Conservation (phyloP, 768 basidiomycete genomes). For the Floccularia luteovirens region DNA sequence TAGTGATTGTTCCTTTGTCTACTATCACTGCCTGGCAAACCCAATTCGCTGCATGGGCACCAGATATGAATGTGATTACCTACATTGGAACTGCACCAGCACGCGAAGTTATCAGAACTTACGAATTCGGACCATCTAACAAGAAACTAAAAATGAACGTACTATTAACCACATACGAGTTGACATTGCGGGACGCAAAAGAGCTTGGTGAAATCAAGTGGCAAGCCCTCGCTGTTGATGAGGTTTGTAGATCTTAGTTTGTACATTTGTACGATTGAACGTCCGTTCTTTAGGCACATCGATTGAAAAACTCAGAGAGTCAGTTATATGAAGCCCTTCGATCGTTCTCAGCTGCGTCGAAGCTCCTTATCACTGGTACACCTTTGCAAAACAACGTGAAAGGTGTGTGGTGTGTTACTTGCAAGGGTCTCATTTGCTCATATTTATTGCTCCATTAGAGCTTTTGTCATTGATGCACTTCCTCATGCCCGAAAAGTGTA, state of each 20-base stretch:
- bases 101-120: slow-evolving; percentile 85
- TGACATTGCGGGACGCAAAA: slow-evolving; percentile 83
- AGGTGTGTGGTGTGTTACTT: slow-evolving; percentile 40
- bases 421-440: background rate
- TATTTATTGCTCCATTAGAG: slow-evolving; percentile 39
- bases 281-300: slow-evolving; percentile 64
- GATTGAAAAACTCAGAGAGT: slow-evolving; percentile 95
- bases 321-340: slow-evolving; percentile 93
- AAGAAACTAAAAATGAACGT: slow-evolving; percentile 97
- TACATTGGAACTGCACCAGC: slow-evolving; percentile 88
- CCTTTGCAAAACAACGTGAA: slow-evolving; percentile 99
- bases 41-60: slow-evolving; percentile 92
- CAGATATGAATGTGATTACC: slow-evolving; percentile 93
- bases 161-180: slow-evolving; percentile 93
- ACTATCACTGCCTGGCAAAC: slow-evolving; percentile 98
- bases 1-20: slow-evolving; percentile 95
- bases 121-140: slow-evolving; percentile 84
- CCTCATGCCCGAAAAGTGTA: slow-evolving; percentile 97
- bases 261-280: slow-evolving; percentile 9
- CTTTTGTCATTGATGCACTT: slow-evolving; percentile 97
- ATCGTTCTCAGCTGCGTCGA: slow-evolving; percentile 84
- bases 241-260: slow-evolving; percentile 42
- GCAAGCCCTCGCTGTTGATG: slow-evolving; percentile 95
- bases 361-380: slow-evolving; percentile 96
- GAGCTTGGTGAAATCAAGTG: slow-evolving; percentile 93